A percentile compares a stretch with the other conserved stretches of the same genome.
Conservation (phyloP, 805 yeast genomes). For the Lipomyces sp. region DNA sequence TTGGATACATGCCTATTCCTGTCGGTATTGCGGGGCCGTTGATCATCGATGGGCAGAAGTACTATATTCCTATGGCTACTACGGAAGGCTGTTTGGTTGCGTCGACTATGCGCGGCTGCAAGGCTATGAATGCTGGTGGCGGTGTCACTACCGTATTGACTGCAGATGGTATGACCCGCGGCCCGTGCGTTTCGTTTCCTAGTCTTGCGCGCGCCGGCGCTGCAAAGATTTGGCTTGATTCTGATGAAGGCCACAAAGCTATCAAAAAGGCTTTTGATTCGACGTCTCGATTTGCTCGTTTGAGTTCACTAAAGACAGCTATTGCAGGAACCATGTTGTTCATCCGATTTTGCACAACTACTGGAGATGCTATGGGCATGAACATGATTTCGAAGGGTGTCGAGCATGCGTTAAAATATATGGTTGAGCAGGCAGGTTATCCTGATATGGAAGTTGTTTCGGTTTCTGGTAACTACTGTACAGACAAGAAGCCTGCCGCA, state of each 20-base stretch:
- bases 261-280: slow-evolving; percentile 91
- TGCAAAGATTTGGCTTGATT: slow-evolving; percentile 91
- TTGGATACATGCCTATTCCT: slow-evolving; percentile 94
- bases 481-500: slow-evolving; percentile 97
- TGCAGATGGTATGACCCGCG: slow-evolving; percentile 98
- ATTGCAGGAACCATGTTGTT: slow-evolving; percentile 87
- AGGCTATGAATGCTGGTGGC: slow-evolving; percentile 95
- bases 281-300: slow-evolving; percentile 94
- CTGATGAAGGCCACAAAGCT: slow-evolving; percentile 82
- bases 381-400: slow-evolving; percentile 99
- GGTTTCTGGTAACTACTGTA: slow-evolving; percentile 95
- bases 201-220: slow-evolving; percentile 84
- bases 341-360: slow-evolving; percentile 94
- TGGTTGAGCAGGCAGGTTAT: slow-evolving; percentile 88
- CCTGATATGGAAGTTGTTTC: slow-evolving; percentile 90
- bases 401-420: slow-evolving; percentile 75
- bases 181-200: slow-evolving; percentile 93
- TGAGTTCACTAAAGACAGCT: slow-evolving; percentile 87
- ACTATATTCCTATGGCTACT: slow-evolving; percentile 97
- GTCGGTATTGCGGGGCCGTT: slow-evolving; percentile 98
- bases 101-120: slow-evolving; percentile 98
- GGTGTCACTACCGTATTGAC: slow-evolving; percentile 91
- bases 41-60: slow-evolving; percentile 81
- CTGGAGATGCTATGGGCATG: slow-evolving; percentile 99
- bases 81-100: slow-evolving; percentile 99